A percentile compares a stretch with the other conserved stretches of the same genome.
These are phyloP conservation scores for Clavariopsis aquatica DNA, from an alignment of 495 filamentous ascomycete genomes.

Conservation along the genomic window DNA sequence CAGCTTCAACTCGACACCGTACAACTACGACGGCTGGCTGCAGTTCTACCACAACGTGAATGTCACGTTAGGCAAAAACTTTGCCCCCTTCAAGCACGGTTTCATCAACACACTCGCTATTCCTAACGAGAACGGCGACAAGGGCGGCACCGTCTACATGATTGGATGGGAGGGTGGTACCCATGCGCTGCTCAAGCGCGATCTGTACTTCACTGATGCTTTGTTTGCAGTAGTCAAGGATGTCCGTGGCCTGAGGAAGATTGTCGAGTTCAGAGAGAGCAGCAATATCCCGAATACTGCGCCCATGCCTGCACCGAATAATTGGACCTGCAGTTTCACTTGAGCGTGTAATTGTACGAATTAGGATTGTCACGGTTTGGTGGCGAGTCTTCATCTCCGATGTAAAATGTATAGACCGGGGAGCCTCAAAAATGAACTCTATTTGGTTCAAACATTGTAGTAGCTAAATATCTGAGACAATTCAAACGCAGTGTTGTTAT, in stretches of 20 bases:
- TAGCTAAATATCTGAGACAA: too few relatives aligned
- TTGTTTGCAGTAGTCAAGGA: constrained; percentile 29
- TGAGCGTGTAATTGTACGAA: background rate
- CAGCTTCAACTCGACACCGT: constrained; percentile 32
- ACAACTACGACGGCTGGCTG: constrained; percentile 30
- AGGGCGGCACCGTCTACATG: constrained; percentile 28
- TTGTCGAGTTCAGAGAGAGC: constrained; percentile 33
- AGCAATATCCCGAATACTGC: constrained; percentile 29
- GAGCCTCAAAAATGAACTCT: too few relatives aligned
- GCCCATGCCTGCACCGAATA: constrained; percentile 8
- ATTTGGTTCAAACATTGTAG: too few relatives aligned
- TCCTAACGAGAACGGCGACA: constrained; percentile 26
- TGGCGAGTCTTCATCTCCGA: background rate
- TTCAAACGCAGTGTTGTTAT: too few relatives aligned
- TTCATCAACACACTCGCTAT: constrained; percentile 24
- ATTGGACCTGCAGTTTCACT: constrained; percentile 19
- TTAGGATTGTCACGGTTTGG: background rate
- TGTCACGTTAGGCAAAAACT: constrained; percentile 22
- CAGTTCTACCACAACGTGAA: constrained; percentile 26
- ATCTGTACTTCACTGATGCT: constrained; percentile 31
- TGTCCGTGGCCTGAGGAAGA: constrained; percentile 16
- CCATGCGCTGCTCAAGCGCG: constrained; percentile 7
- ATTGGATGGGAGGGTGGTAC: constrained; percentile 34
- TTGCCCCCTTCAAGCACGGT: constrained; percentile 28
- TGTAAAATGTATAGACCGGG: background rate